Evolutionary conservation across 2,329 filamentous ascomycete genomes (phyloP).

Genomic region (Ophiostoma himal-ulmi): DNA sequence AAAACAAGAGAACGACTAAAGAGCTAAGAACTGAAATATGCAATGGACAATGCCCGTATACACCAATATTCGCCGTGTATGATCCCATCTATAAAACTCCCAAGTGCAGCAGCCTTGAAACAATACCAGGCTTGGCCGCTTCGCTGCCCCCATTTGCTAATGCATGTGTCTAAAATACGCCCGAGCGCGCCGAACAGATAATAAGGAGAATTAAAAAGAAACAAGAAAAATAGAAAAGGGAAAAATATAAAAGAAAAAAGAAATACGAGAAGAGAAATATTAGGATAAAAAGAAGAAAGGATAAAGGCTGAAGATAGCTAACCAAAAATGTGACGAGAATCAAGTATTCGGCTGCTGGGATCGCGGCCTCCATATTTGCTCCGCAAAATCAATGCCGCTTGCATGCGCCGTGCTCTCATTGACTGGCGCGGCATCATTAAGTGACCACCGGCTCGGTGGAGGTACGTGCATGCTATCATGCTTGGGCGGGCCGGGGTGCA

Average conservation of each 20-base stretch:
- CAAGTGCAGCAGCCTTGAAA: neutral
- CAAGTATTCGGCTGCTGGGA: neutral
- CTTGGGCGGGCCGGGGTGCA: conserved; percentile 44
- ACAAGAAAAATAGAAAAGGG: neutral
- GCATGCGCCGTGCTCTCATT: conserved; percentile 20
- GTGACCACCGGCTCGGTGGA: conserved; percentile 15
- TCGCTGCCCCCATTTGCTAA: neutral
- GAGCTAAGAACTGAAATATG: neutral
- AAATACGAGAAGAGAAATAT: neutral
- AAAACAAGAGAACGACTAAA: neutral
- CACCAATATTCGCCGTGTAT: conserved; percentile 17
- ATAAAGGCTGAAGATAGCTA: neutral
- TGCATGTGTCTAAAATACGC: conserved; percentile 10
- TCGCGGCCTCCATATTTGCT: conserved; percentile 1
- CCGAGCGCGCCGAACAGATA: neutral
- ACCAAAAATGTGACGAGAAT: neutral
- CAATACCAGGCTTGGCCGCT: conserved; percentile 2
- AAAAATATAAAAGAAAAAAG: neutral
- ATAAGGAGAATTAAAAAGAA: neutral
- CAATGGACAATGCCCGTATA: neutral
- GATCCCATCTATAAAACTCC: conserved; percentile 10
- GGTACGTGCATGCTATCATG: neutral
- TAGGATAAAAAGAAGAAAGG: neutral
- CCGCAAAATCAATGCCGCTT: conserved; percentile 20
- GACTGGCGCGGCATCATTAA: conserved; percentile 16